phyloP scores from a whole-genome alignment of 2,329 filamentous ascomycete genomes.

The Penicillium rolfsii region DNA sequence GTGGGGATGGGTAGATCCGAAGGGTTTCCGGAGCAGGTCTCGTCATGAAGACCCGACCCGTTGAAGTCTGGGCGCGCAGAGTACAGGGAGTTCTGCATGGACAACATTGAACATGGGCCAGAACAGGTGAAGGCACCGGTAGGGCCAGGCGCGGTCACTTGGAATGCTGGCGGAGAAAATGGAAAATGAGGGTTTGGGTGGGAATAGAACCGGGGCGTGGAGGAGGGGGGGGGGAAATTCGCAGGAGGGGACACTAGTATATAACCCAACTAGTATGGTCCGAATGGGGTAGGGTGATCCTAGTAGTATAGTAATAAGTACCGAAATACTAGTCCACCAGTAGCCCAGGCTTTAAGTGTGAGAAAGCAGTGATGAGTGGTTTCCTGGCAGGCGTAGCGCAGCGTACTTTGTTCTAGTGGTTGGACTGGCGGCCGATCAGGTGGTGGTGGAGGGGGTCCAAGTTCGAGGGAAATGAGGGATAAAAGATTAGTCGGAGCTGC shows the following conservation, averaged over 20 bases:
- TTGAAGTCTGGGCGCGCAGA: constrained; percentile 29
- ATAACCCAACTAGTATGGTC: neutral
- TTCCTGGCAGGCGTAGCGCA: neutral
- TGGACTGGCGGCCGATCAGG: constrained; percentile 10
- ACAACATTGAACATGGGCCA: constrained; percentile 41
- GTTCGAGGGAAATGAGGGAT: too few relatives aligned
- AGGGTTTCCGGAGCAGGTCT: constrained; percentile 28
- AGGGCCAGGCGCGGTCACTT: constrained; percentile 11
- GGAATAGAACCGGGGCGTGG: constrained; percentile 1
- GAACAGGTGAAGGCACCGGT: constrained; percentile 8
- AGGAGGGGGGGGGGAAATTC: neutral
- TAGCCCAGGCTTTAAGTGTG: neutral
- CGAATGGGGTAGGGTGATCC: neutral
- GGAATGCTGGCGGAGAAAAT: constrained; percentile 1
- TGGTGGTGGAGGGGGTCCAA: neutral
- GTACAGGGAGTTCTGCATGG: constrained; percentile 41
- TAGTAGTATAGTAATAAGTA: neutral
- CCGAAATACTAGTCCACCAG: neutral
- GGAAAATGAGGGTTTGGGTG: neutral
- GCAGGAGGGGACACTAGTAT: neutral
- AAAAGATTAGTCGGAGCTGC: too few relatives aligned
- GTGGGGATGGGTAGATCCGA: constrained; percentile 30
- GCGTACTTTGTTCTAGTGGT: neutral
- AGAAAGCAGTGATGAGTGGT: neutral
- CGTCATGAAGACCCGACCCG: constrained; percentile 27